Evolutionary conservation across 495 filamentous ascomycete species (phyloP), one percentile per base, ranked within the genome.

Genomic region (Niebla homalea): DNA sequence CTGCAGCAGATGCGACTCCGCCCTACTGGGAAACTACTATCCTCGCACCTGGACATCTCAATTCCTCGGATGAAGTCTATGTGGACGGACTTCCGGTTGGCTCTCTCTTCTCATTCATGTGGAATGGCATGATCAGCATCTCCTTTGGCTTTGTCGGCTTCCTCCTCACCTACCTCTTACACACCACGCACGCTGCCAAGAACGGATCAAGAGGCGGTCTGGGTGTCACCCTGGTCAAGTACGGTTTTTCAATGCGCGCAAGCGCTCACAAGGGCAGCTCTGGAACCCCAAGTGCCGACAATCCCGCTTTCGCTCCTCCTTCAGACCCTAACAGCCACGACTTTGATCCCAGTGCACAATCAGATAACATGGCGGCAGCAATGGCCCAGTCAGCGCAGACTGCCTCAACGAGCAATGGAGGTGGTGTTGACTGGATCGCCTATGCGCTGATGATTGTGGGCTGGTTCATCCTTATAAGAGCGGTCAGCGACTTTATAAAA

Each of bases 1-100:
- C 92, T 6, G 92, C 92, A 10, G 90, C 90, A 16, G 92, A 98
- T 68, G 87, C 90, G 19, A 88, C 92, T 35, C 92, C 92, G 0
- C 92, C 93, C 2, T 98, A 97, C 65, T 98, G 92, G 92, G 92
- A 98, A 68, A 97, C 90, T 16, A 96, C 92, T 2, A 96, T 98
- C 58, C 75, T 97, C 49, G 87, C 90, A 3, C 93, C 92, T 6
- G 90, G 90, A 26, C 46, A 51, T 37, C 71, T 82, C 46, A 77
- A 81, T 41, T 83, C 82, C 2, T 74, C 76, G 26, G 89, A 97
- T 60, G 92, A 97, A 65, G 92, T 98, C 43, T 98, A 87, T 63
- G 83, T 97, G 38, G 90, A 98, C 62, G 93, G 92, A 56, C 75
- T 98, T 56, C 89, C 93, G 3, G 93, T 98, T 53, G 92, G 92